These are phyloP conservation scores for Kodamaea suecica DNA, from an alignment of 1,139 yeast genomes.

Conservation along the genomic window DNA sequence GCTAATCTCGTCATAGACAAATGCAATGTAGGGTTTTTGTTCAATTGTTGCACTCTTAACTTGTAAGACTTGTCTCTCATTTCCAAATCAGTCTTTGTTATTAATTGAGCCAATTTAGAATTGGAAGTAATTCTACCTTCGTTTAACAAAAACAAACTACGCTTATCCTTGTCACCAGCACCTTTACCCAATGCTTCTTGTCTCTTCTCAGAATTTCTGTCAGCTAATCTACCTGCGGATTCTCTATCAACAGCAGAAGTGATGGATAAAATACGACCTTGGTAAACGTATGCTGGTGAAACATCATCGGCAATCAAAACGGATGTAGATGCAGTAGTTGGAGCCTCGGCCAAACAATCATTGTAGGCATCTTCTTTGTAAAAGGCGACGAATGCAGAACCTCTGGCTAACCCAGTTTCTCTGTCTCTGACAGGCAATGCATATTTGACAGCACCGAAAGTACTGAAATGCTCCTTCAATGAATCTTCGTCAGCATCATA, in stretches of 20 bases:
- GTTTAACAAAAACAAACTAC: constrained; percentile 80
- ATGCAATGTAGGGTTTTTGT: constrained; percentile 87
- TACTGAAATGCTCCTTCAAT: constrained; percentile 69
- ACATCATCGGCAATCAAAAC: constrained; percentile 90
- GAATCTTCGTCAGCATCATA: constrained; percentile 88
- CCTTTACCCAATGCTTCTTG: constrained; percentile 77
- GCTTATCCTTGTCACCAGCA: constrained; percentile 74
- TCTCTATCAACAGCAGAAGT: constrained; percentile 84
- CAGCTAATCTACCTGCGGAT: constrained; percentile 75
- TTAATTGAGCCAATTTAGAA: constrained; percentile 70
- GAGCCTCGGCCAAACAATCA: constrained; percentile 74
- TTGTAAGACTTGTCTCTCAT: constrained; percentile 85
- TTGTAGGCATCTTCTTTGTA: constrained; percentile 56
- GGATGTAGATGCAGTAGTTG: constrained; percentile 71
- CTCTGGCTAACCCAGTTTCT: constrained; percentile 82
- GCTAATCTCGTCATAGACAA: constrained; percentile 91
- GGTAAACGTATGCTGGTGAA: constrained; percentile 81
- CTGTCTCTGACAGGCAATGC: constrained; percentile 92
- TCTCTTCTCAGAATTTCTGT: constrained; percentile 70
- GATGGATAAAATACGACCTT: constrained; percentile 84
- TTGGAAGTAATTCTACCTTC: constrained; percentile 89
- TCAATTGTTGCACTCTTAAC: constrained; percentile 83
- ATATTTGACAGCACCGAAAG: constrained; percentile 85
- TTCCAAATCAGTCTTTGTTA: constrained; percentile 75
- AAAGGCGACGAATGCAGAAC: constrained; percentile 95